Conservation (phyloP, 495 filamentous ascomycete genomes). For the Penicillium maclennaniae region DNA sequence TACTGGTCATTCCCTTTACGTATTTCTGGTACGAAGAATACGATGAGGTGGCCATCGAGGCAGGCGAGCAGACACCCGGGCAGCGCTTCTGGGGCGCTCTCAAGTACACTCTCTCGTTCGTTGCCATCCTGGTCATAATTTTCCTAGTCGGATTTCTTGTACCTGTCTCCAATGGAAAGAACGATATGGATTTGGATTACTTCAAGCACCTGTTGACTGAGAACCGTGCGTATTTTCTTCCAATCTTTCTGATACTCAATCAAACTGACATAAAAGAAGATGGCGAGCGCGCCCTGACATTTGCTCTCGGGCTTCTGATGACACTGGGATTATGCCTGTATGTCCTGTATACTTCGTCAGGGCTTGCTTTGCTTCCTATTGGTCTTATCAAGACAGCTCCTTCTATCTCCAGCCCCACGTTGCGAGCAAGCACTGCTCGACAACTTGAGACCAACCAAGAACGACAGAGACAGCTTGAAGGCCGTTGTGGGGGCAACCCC, state of each 20-base stretch:
- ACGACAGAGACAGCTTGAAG: conserved; percentile 84
- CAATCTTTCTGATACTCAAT: not conserved
- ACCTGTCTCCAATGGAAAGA: conserved; percentile 62
- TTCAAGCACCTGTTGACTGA: conserved; percentile 80
- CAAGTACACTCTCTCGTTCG: conserved; percentile 87
- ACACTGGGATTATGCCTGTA: conserved; percentile 82
- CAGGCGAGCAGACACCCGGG: conserved; percentile 65
- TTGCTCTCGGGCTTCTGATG: conserved; percentile 79
- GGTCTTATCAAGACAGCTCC: conserved; percentile 87
- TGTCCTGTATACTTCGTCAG: conserved; percentile 80
- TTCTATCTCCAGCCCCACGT: conserved; percentile 68
- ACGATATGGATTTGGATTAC: conserved; percentile 75
- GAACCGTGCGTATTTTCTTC: conserved; percentile 54
- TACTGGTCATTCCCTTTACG: conserved; percentile 87
- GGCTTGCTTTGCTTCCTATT: conserved; percentile 84
- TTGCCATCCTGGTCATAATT: conserved; percentile 72
- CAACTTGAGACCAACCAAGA: conserved; percentile 84
- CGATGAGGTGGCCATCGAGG: conserved; percentile 75
- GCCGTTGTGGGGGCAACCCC: conserved; percentile 72
- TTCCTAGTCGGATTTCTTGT: conserved; percentile 94
- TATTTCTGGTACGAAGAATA: conserved; percentile 99
- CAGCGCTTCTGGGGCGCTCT: conserved; percentile 73
- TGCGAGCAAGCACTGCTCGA: conserved; percentile 68
- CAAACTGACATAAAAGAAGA: conserved; percentile 39
- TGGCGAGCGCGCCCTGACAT: conserved; percentile 88